These are phyloP conservation scores for Scedosporium apiospermum DNA, from an alignment of 2,329 filamentous ascomycete species.

Conservation along the genomic window DNA sequence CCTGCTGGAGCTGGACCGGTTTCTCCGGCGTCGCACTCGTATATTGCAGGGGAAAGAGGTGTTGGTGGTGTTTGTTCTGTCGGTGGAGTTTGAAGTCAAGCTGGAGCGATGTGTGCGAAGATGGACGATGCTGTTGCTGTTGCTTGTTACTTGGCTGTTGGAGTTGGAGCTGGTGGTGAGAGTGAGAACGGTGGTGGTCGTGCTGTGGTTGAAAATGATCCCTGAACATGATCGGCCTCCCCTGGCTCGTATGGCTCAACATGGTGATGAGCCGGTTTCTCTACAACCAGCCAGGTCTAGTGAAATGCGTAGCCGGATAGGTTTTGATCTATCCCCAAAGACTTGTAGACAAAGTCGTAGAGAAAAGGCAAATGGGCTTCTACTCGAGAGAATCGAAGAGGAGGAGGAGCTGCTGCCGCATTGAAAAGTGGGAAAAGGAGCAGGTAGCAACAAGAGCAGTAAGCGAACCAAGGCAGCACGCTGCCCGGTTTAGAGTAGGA, in stretches of 20 bases:
- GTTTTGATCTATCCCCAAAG: too few species aligned
- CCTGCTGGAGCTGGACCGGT: neutral
- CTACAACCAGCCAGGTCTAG: neutral
- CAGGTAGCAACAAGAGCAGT: too few species aligned
- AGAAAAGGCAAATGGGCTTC: too few species aligned
- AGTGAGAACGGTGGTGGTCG: neutral
- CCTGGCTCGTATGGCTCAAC: slow-evolving; percentile 4
- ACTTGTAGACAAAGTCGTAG: too few species aligned
- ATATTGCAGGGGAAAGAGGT: neutral
- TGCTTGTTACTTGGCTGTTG: neutral
- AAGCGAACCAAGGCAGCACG: neutral
- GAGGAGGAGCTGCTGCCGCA: too few species aligned
- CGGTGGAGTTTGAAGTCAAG: neutral
- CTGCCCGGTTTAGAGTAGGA: neutral
- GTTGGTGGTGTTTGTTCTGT: neutral
- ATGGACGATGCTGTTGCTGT: neutral
- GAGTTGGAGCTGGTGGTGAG: neutral
- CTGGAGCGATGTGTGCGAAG: neutral
- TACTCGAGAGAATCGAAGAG: too few species aligned
- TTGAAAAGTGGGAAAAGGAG: too few species aligned
- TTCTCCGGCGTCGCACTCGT: neutral
- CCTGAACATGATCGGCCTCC: slow-evolving; percentile 1
- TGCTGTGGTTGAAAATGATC: neutral
- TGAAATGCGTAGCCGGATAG: too few species aligned
- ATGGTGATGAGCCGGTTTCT: neutral